phyloP scores from a whole-genome alignment of 495 filamentous ascomycete species.

The Penicillium lagena region DNA sequence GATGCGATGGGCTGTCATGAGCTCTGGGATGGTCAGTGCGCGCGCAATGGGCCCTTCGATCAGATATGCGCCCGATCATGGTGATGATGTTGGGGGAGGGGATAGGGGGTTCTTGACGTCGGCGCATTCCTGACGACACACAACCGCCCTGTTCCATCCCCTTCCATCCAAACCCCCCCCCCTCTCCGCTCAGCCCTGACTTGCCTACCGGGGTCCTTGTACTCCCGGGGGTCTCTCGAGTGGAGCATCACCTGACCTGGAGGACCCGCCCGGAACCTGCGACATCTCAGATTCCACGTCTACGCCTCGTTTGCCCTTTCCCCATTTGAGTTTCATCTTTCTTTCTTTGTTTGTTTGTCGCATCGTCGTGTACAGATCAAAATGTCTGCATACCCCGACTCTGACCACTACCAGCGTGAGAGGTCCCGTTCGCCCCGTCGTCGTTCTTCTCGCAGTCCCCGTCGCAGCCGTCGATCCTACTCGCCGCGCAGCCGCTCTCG shows the following conservation, averaged over 20 bases:
- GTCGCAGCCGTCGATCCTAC: conserved; percentile 77
- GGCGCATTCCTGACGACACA: too few species aligned
- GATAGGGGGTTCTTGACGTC: background rate
- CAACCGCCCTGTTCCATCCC: too few species aligned
- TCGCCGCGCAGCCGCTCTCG: conserved; percentile 89
- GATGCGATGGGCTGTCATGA: background rate
- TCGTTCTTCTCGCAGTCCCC: conserved; percentile 68
- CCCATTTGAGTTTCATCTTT: conserved; percentile 6
- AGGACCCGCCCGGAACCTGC: too few species aligned
- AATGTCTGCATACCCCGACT: conserved; percentile 21
- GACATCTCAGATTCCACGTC: background rate
- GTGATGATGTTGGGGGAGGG: background rate
- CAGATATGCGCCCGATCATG: conserved; percentile 1
- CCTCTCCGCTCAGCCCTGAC: too few species aligned
- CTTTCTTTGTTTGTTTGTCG: conserved; percentile 9
- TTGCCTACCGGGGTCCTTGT: too few species aligned
- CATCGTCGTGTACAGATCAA: conserved; percentile 20
- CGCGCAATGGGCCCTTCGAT: conserved; percentile 9
- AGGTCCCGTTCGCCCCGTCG: conserved; percentile 89
- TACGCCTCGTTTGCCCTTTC: background rate
- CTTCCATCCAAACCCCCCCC: too few species aligned
- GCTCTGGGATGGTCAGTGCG: conserved; percentile 20
- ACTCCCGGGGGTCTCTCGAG: too few species aligned
- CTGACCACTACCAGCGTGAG: conserved; percentile 69
- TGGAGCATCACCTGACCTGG: too few species aligned